A percentile compares a stretch with the other conserved stretches of the same genome.
Conservation (phyloP, 345 rosid species). For the Hibiscus trionum region DNA sequence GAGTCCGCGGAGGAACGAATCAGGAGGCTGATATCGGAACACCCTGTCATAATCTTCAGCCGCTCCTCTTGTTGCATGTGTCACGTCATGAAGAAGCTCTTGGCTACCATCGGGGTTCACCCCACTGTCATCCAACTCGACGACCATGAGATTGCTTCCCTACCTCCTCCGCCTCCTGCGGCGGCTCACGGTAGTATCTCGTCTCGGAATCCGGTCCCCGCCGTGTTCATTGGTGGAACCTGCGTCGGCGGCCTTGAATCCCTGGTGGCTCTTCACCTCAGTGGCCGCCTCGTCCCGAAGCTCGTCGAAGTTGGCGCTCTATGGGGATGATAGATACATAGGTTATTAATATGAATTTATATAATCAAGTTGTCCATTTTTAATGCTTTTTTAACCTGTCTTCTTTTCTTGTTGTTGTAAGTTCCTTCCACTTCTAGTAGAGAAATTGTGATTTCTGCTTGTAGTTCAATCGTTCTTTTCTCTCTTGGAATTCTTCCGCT, state of each 20-base stretch:
- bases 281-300: conserved; percentile 79
- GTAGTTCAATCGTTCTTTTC: too few relatives aligned
- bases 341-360: conserved; percentile 5
- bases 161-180: conserved; percentile 49
- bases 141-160: conserved; percentile 73
- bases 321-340: conserved; percentile 38
- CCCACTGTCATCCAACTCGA: conserved; percentile 90
- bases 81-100: conserved; percentile 83
- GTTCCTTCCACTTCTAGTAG: neutral
- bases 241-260: conserved; percentile 85
- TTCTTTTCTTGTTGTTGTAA: neutral
- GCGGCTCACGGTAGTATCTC: conserved; percentile 14
- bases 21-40: conserved; percentile 76
- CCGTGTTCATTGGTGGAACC: conserved; percentile 74
- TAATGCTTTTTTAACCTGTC: neutral
- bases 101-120: conserved; percentile 69
- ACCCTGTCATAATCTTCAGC: conserved; percentile 87
- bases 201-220: conserved; percentile 30
- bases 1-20: conserved; percentile 65
- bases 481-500: too few relatives aligned
- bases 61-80: conserved; percentile 92
- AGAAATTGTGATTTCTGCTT: too few relatives aligned
- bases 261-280: conserved; percentile 76
- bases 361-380: neutral
- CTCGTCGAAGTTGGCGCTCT: conserved; percentile 85